Evolutionary conservation across 208 protist genomes (phyloP).

Genomic region (Leishmania guyanensis): DNA sequence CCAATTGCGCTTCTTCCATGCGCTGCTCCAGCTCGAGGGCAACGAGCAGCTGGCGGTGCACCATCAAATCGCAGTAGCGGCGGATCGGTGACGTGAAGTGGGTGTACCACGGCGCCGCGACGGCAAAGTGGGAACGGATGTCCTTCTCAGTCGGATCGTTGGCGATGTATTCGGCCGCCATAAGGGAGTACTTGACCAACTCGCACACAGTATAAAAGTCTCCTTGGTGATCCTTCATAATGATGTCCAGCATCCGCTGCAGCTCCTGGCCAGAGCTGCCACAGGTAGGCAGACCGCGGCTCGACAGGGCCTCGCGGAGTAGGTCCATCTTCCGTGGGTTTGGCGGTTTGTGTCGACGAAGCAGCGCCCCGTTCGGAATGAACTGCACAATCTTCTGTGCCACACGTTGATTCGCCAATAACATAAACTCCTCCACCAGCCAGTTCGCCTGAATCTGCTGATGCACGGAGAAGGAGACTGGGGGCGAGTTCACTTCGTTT

Average conservation of each 20-base stretch:
- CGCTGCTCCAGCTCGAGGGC: constrained; percentile 78
- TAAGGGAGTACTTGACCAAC: constrained; percentile 77
- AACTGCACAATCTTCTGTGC: constrained; percentile 88
- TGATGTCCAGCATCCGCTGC: constrained; percentile 44
- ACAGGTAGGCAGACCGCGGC: constrained; percentile 37
- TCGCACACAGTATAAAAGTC: constrained; percentile 58
- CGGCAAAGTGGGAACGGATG: constrained; percentile 84
- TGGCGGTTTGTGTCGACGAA: constrained; percentile 84
- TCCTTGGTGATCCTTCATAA: constrained; percentile 17
- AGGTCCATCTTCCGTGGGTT: constrained; percentile 35
- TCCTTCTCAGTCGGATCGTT: constrained; percentile 46
- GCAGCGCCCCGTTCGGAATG: constrained; percentile 76
- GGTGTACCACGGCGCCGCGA: constrained; percentile 90
- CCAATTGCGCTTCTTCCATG: constrained; percentile 36
- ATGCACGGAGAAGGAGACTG: constrained; percentile 55
- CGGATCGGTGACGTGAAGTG: constrained; percentile 96
- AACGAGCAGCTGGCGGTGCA: constrained; percentile 87
- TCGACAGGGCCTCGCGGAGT: constrained; percentile 32
- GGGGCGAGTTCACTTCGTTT: constrained; percentile 33
- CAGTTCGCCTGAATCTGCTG: constrained; percentile 80
- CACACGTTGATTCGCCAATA: constrained; percentile 88
- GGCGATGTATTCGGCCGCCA: constrained; percentile 78
- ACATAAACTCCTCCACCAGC: constrained; percentile 94
- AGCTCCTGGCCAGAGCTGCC: constrained; percentile 54
- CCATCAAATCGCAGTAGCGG: constrained; percentile 92